phyloP scores from a whole-genome alignment of 768 basidiomycete species.

The Termitomyces sp. region DNA sequence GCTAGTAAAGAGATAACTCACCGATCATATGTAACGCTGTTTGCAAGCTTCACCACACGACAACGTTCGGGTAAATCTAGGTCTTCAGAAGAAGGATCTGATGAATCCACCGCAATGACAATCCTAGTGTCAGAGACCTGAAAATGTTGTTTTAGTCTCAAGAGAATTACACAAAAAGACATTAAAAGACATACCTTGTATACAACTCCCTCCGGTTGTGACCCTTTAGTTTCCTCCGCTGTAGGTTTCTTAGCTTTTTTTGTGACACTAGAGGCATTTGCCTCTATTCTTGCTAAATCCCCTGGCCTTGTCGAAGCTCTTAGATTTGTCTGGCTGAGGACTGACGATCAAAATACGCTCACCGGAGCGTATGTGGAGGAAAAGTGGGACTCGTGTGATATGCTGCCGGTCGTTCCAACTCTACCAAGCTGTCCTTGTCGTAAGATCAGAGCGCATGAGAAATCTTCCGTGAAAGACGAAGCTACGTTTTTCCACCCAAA shows the following conservation, averaged over 20 bases:
- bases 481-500: constrained; percentile 88
- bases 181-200: constrained; percentile 59
- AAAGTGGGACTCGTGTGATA: constrained; percentile 69
- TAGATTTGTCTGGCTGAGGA: background rate
- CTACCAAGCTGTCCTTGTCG: constrained; percentile 65
- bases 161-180: background rate
- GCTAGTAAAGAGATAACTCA: constrained; percentile 18
- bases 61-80: constrained; percentile 83
- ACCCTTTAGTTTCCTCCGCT: constrained; percentile 33
- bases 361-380: constrained; percentile 87
- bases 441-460: constrained; percentile 16
- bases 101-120: constrained; percentile 71
- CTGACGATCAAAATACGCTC: constrained; percentile 10
- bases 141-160: background rate
- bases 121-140: constrained; percentile 84
- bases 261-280: constrained; percentile 44
- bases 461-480: background rate
- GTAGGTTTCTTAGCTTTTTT: constrained; percentile 43
- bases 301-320: constrained; percentile 55
- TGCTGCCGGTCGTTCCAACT: constrained; percentile 79
- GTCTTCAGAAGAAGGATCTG: constrained; percentile 57
- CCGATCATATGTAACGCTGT: constrained; percentile 91
- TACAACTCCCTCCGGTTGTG: constrained; percentile 73
- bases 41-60: constrained; percentile 84
- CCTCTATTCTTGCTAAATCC: constrained; percentile 84